Evolutionary conservation across 176 grass and related monocot species (phyloP).

Genomic region (Canna indica): DNA sequence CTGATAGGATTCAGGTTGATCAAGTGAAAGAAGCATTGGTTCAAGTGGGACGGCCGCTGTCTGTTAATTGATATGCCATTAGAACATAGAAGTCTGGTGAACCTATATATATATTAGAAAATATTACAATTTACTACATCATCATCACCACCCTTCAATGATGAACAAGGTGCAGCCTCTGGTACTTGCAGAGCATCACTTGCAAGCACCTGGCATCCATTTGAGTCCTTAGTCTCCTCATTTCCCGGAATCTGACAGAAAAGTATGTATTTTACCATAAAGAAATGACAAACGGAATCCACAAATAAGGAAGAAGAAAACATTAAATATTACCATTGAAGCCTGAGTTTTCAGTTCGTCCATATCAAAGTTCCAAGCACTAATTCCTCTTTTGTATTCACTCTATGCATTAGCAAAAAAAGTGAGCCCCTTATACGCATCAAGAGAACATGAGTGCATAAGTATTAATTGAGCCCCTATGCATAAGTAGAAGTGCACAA

Average conservation of each 20-base stretch:
- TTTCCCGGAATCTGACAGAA: slow-evolving; percentile 52
- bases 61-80: slow-evolving; percentile 48
- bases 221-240: slow-evolving; percentile 52
- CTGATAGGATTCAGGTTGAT: slow-evolving; percentile 28
- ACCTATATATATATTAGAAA: slow-evolving; percentile 7
- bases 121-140: slow-evolving; percentile 39
- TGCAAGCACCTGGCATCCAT: slow-evolving; percentile 34
- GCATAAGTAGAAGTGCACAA: not conserved
- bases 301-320: not conserved
- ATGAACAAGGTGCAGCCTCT: slow-evolving; percentile 26
- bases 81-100: slow-evolving; percentile 20
- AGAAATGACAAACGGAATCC: not conserved
- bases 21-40: slow-evolving; percentile 35
- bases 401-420: slow-evolving; percentile 30
- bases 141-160: slow-evolving; percentile 40
- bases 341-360: slow-evolving; percentile 91
- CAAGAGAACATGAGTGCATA: no score
- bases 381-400: slow-evolving; percentile 97
- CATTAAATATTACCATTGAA: slow-evolving; percentile 34
- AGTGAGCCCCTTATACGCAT: not conserved
- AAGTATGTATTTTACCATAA: slow-evolving; percentile 4
- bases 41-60: slow-evolving; percentile 38
- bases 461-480: no score
- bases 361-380: slow-evolving; percentile 86
- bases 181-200: slow-evolving; percentile 31